phyloP scores from a whole-genome alignment of 441 rosid species.

The Adansonia rubrostipa region DNA sequence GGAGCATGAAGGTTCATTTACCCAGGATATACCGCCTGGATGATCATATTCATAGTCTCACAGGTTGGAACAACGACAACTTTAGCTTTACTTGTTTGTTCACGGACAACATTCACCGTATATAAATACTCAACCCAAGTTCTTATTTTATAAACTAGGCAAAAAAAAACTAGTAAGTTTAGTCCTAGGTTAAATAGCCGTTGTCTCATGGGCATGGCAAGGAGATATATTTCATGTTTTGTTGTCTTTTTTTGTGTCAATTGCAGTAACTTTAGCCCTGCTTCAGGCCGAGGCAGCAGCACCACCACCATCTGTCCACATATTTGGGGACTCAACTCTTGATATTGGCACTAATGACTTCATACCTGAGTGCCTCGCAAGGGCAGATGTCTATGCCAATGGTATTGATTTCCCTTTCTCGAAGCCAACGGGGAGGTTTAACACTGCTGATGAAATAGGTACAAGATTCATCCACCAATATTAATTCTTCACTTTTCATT shows the following conservation, averaged over 20 bases:
- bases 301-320: conserved; percentile 9
- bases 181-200: not conserved
- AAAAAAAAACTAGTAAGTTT: not conserved
- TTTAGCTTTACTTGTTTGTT: conserved; percentile 5
- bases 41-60: not conserved
- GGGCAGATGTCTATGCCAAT: conserved; percentile 28
- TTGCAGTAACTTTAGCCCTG: conserved; percentile 1
- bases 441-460: conserved; percentile 31
- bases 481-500: not conserved
- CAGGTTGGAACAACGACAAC: conserved; percentile 22
- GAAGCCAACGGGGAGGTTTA: conserved; percentile 40
- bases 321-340: conserved; percentile 38
- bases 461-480: not conserved
- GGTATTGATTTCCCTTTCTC: conserved; percentile 38
- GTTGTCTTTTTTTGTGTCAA: not conserved
- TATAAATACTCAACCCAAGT: not conserved
- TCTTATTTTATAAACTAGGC: not conserved
- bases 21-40: not conserved
- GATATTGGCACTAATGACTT: conserved; percentile 39
- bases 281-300: not conserved
- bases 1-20: not conserved
- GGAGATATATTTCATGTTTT: not conserved
- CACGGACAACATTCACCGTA: not conserved
- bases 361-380: conserved; percentile 22
- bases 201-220: conserved; percentile 7